Percentiles rank a stretch among this genome's conserved stretches.
Conservation (phyloP, 1,284 basidiomycete species). For the Pisolithus thermaeus region DNA sequence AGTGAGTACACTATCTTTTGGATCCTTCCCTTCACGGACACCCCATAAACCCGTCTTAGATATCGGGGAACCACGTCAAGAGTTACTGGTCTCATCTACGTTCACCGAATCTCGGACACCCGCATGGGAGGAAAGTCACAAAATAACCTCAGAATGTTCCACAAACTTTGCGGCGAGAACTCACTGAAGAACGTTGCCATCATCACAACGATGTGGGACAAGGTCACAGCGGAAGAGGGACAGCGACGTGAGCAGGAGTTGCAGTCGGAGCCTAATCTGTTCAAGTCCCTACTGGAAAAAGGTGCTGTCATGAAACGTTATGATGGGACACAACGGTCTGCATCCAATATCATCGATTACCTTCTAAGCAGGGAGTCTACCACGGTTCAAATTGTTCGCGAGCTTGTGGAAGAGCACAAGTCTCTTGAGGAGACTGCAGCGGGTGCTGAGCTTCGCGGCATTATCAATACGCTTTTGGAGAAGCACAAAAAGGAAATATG, state of each 20-base stretch:
- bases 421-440: constrained; percentile 27
- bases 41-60: not conserved
- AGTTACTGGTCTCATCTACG: constrained; percentile 37
- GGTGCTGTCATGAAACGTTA: too few species aligned
- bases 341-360: too few species aligned
- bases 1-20: not conserved
- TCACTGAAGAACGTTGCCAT: too few species aligned
- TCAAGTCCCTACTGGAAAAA: too few species aligned
- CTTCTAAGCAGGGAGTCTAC: too few species aligned
- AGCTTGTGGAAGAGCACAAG: constrained; percentile 11
- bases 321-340: too few species aligned
- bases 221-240: too few species aligned
- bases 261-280: too few species aligned
- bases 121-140: constrained; percentile 37
- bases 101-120: constrained; percentile 41
- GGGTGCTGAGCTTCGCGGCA: constrained; percentile 25
- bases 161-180: too few species aligned
- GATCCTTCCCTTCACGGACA: not conserved
- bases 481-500: constrained; percentile 24
- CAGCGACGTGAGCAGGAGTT: too few species aligned
- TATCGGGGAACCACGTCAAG: constrained; percentile 16
- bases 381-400: too few species aligned
- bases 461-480: constrained; percentile 21
- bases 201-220: too few species aligned
- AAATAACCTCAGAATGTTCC: constrained; percentile 4